phyloP scores from a whole-genome alignment of 345 rosid species.

The Brassica incana region DNA sequence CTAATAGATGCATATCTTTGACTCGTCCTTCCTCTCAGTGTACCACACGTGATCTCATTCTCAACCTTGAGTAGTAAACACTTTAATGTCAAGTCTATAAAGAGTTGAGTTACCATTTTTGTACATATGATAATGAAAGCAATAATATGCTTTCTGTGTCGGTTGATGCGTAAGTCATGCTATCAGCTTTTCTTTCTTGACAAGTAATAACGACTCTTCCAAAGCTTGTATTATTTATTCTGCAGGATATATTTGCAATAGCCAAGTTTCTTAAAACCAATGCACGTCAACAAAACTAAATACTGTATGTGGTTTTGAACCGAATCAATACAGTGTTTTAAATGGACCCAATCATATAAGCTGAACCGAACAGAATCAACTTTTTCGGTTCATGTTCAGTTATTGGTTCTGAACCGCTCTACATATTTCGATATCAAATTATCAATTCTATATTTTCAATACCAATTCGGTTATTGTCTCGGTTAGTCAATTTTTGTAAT shows the following conservation, averaged over 20 bases:
- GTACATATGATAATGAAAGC: background rate
- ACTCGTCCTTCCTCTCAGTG: conserved; percentile 26
- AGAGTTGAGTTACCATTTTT: background rate
- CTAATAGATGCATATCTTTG: background rate
- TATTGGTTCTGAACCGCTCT: background rate
- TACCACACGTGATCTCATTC: conserved; percentile 11
- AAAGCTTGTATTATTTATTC: background rate
- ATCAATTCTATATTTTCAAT: no score
- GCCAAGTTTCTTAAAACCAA: background rate
- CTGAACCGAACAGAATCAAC: no score
- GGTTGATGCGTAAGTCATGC: background rate
- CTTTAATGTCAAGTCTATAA: background rate
- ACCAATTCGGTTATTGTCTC: background rate
- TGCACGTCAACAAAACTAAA: background rate
- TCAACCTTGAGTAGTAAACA: conserved; percentile 7
- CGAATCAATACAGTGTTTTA: background rate
- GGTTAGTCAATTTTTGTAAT: background rate
- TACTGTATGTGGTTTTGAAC: background rate
- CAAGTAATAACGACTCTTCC: conserved; percentile 6
- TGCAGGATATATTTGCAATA: no score
- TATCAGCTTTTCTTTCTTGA: conserved; percentile 5
- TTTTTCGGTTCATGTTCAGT: background rate
- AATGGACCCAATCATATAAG: background rate
- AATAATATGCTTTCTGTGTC: background rate
- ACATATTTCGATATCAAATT: background rate